phyloP scores from a whole-genome alignment of 805 yeast genomes.

The Tetrapisispora fleetii region DNA sequence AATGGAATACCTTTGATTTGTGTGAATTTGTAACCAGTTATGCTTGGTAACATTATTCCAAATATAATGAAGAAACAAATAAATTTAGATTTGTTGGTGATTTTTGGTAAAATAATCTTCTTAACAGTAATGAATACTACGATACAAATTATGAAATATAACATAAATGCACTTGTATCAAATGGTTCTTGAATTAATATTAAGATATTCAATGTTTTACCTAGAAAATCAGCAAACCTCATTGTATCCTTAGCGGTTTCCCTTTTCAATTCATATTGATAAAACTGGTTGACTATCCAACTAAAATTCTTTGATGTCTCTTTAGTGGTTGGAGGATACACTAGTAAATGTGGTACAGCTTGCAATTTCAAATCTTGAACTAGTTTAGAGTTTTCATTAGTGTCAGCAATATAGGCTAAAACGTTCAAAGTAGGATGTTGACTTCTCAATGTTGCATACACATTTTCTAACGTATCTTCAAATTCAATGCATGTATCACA shows the following conservation, averaged over 20 bases:
- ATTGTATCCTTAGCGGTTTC: constrained; percentile 30
- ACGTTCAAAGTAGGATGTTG: constrained; percentile 36
- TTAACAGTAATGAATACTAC: constrained; percentile 37
- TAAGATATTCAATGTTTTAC: constrained; percentile 35
- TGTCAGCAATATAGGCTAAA: constrained; percentile 44
- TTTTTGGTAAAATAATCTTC: constrained; percentile 33
- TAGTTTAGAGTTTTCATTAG: constrained; percentile 33
- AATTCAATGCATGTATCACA: constrained; percentile 37
- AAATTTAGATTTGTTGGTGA: constrained; percentile 21
- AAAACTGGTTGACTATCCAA: constrained; percentile 27
- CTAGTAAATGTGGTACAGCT: constrained; percentile 58
- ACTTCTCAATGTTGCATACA: constrained; percentile 34
- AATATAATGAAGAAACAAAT: constrained; percentile 29
- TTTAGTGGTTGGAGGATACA: constrained; percentile 42
- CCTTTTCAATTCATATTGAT: constrained; percentile 29
- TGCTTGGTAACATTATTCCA: constrained; percentile 34
- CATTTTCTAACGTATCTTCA: constrained; percentile 32
- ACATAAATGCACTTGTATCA: constrained; percentile 34
- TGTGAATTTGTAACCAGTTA: constrained; percentile 59
- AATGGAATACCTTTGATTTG: constrained; percentile 54
- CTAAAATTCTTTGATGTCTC: constrained; percentile 12
- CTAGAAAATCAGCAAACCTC: constrained; percentile 45
- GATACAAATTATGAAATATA: constrained; percentile 40
- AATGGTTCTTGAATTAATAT: constrained; percentile 37
- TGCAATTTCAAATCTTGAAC: constrained; percentile 35